Percentiles rank a stretch among this genome's conserved stretches.
These are phyloP conservation scores for Ophiosphaerella narmari DNA, from an alignment of 2,329 filamentous ascomycete genomes.

Conservation along the genomic window DNA sequence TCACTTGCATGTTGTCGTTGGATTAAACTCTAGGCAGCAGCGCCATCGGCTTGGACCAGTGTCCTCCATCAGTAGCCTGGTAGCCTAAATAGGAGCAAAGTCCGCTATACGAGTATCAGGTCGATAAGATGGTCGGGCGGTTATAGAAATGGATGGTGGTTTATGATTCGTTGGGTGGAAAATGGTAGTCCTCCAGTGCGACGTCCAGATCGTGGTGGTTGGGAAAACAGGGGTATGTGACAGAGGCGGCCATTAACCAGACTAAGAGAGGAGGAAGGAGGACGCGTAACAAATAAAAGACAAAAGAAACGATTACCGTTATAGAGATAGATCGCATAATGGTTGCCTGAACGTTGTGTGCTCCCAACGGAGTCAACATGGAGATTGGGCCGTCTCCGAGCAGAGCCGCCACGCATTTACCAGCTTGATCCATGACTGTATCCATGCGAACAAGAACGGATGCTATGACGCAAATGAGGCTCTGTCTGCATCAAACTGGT, in stretches of 20 bases:
- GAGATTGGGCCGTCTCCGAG: constrained; percentile 7
- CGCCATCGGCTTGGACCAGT: constrained; percentile 5
- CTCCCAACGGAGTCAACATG: not conserved
- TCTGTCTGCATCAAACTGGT: constrained; percentile 23
- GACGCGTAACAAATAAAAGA: constrained; percentile 9
- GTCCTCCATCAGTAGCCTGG: constrained; percentile 5
- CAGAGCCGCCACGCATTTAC: constrained; percentile 15
- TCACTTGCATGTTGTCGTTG: constrained; percentile 11
- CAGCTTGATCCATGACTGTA: constrained; percentile 16
- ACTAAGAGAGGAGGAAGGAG: constrained; percentile 1
- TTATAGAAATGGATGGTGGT: not conserved
- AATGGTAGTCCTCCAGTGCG: constrained; percentile 1
- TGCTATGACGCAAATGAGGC: constrained; percentile 26
- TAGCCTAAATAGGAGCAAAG: constrained; percentile 10
- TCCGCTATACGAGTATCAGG: constrained; percentile 8
- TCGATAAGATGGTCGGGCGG: constrained; percentile 8
- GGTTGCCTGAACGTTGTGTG: constrained; percentile 18
- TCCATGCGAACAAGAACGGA: constrained; percentile 16
- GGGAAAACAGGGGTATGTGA: constrained; percentile 9
- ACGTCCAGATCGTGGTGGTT: not conserved
- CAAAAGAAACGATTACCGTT: constrained; percentile 1
- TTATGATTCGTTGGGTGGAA: constrained; percentile 8
- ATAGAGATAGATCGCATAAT: constrained; percentile 5
- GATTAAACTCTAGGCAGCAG: constrained; percentile 26
- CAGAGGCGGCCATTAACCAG: not conserved